These are phyloP conservation scores for Myxozyma neotropica DNA, from an alignment of 805 yeast genomes.

Conservation along the genomic window DNA sequence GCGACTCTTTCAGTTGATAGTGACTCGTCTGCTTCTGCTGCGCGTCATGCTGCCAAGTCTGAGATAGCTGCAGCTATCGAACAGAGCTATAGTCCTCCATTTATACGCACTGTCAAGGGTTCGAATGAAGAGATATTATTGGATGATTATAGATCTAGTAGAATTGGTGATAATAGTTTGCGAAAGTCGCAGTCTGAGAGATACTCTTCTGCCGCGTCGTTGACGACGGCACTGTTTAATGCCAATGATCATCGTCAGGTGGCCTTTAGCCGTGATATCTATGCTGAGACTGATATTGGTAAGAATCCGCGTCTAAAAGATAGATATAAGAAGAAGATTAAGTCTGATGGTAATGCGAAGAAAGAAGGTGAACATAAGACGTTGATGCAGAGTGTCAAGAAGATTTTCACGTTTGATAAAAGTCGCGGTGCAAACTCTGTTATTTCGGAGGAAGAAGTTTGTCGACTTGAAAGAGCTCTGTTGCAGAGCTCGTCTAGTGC, in stretches of 20 bases:
- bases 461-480: background rate
- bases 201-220: background rate
- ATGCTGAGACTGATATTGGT: slow-evolving; percentile 6
- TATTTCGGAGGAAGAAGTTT: background rate
- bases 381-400: background rate
- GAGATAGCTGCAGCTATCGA: background rate
- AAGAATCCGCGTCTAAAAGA: slow-evolving; percentile 3
- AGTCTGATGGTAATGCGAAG: background rate
- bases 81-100: background rate
- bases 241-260: background rate
- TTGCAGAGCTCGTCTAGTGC: background rate
- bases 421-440: background rate
- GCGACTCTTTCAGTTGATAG: background rate
- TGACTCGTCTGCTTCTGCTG: background rate
- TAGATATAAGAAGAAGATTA: background rate
- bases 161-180: slow-evolving; percentile 4
- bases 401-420: background rate
- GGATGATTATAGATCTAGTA: background rate
- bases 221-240: background rate
- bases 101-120: background rate
- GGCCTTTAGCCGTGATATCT: background rate
- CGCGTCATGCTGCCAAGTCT: background rate
- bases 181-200: background rate
- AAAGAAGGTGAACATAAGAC: background rate
- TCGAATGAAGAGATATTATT: background rate